Percentiles rank a stretch among this genome's conserved stretches.
Conservation (phyloP, 495 filamentous ascomycete species). For the Aspergillus leporis region DNA sequence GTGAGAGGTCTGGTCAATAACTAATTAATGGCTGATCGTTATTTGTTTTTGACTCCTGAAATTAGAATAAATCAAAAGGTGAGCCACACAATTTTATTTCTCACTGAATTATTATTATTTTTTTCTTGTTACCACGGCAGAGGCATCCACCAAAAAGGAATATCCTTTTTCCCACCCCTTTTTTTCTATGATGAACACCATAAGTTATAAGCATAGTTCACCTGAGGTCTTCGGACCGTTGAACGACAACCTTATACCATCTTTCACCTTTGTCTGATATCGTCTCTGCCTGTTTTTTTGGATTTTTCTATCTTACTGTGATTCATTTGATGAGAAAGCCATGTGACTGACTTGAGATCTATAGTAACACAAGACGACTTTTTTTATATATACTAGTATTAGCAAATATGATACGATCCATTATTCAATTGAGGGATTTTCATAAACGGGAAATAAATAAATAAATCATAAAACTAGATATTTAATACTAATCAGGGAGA, state of each 20-base stretch:
- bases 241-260: constrained; percentile 53
- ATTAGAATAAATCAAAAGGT: not conserved
- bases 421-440: too few relatives aligned
- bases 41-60: not conserved
- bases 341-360: not conserved
- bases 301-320: constrained; percentile 1
- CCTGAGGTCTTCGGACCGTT: constrained; percentile 49
- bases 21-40: not conserved
- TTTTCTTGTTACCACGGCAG: not conserved
- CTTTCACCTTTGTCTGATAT: constrained; percentile 48
- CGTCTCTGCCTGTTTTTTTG: constrained; percentile 11
- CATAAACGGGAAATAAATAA: not conserved
- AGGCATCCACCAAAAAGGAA: not conserved
- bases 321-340: not conserved
- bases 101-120: too few relatives aligned
- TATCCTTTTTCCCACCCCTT: not conserved
- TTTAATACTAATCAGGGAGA: too few relatives aligned
- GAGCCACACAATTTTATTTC: not conserved
- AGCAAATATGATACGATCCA: constrained; percentile 9
- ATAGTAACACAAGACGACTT: constrained; percentile 1
- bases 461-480: not conserved
- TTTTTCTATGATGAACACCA: constrained; percentile 45
- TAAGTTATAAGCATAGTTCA: constrained; percentile 54
- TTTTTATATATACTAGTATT: too few relatives aligned
- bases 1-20: constrained; percentile 2